Percentiles rank a stretch among this genome's conserved stretches.
These are phyloP conservation scores for Carnegiea gigantea DNA, from an alignment of 179 eudicot genomes.

Conservation along the genomic window DNA sequence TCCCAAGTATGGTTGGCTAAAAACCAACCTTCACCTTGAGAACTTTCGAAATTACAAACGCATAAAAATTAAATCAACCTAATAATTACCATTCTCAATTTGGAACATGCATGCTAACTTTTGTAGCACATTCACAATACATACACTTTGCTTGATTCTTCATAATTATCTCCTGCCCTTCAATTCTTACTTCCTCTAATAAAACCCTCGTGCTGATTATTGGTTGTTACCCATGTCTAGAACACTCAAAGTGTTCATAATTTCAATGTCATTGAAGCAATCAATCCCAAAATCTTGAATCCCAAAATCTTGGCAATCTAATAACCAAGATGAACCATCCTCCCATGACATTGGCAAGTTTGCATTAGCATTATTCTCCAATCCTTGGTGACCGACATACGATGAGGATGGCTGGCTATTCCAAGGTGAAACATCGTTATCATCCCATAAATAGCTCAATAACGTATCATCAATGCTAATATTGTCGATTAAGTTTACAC, in stretches of 20 bases:
- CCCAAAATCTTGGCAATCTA: conserved; percentile 82
- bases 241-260: conserved; percentile 42
- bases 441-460: conserved; percentile 54
- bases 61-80: not conserved
- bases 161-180: not conserved
- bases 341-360: conserved; percentile 46
- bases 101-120: conserved; percentile 3
- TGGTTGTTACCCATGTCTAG: conserved; percentile 34
- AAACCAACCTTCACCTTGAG: conserved; percentile 30
- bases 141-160: not conserved
- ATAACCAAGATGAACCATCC: conserved; percentile 45
- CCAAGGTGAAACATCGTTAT: conserved; percentile 44
- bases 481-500: conserved; percentile 24
- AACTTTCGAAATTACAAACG: conserved; percentile 14
- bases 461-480: conserved; percentile 47
- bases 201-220: not conserved
- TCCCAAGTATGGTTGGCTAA: conserved; percentile 30
- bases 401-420: not conserved
- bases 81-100: not conserved
- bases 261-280: conserved; percentile 42
- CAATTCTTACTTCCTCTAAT: no score
- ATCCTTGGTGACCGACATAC: conserved; percentile 14
- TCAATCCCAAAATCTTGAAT: conserved; percentile 75
- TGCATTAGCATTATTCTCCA: conserved; percentile 18
- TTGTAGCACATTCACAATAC: not conserved